Conservation (phyloP, 2,329 filamentous ascomycete species). For the Hypocrella siamensis region DNA sequence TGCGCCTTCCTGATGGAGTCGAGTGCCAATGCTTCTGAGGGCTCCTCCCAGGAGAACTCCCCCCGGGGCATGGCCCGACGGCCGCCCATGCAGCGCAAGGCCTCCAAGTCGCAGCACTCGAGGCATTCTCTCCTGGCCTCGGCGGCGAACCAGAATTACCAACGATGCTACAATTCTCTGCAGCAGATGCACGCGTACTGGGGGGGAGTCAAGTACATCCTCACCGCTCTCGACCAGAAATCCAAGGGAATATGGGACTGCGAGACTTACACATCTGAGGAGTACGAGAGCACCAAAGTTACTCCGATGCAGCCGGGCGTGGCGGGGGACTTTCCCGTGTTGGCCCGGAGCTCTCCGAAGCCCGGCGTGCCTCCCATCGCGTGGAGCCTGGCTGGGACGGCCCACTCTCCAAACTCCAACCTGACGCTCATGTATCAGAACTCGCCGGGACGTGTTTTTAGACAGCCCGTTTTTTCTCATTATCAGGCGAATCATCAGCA, state of each 20-base stretch:
- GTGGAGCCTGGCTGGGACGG: slow-evolving; percentile 77
- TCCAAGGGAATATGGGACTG: slow-evolving; percentile 75
- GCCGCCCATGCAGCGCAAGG: slow-evolving; percentile 4
- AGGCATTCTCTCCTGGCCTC: slow-evolving; percentile 67
- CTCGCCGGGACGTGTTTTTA: slow-evolving; percentile 4
- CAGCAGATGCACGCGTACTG: slow-evolving; percentile 72
- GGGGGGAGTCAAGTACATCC: slow-evolving; percentile 75
- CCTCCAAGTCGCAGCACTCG: slow-evolving; percentile 22
- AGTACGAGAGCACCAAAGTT: slow-evolving; percentile 56
- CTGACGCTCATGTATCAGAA: slow-evolving; percentile 67
- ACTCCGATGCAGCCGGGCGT: slow-evolving; percentile 21
- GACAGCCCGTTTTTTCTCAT: slow-evolving; percentile 1
- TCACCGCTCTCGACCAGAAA: slow-evolving; percentile 76
- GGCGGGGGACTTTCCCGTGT: slow-evolving; percentile 23
- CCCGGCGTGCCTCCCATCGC: slow-evolving; percentile 40
- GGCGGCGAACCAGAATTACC: slow-evolving; percentile 75
- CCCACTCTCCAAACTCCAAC: slow-evolving; percentile 72
- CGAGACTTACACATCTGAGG: slow-evolving; percentile 51
- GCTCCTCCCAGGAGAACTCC: slow-evolving; percentile 38
- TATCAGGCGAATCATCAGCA: background rate
- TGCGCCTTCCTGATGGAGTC: slow-evolving; percentile 82
- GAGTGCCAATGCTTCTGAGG: slow-evolving; percentile 50
- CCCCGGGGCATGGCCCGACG: slow-evolving; percentile 18
- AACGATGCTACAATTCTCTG: slow-evolving; percentile 70
- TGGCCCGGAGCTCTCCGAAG: slow-evolving; percentile 31